These are phyloP conservation scores for Chlamydomonas sp. DNA, from an alignment of 139 green algal species.

Conservation along the genomic window DNA sequence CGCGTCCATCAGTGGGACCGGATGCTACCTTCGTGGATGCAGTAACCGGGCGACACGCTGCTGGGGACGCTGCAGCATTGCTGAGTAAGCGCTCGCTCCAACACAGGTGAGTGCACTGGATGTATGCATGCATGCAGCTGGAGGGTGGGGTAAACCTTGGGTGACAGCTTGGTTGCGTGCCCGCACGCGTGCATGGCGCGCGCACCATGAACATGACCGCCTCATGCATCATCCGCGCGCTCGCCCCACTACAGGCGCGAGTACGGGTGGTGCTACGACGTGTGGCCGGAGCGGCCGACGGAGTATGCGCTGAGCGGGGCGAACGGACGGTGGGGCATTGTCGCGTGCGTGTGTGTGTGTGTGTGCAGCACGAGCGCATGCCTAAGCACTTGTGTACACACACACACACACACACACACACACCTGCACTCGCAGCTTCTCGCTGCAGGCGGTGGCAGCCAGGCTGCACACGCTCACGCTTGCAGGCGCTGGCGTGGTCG, in stretches of 20 bases:
- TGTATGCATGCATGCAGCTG: background rate
- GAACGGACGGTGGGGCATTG: constrained; percentile 7
- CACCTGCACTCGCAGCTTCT: too few relatives aligned
- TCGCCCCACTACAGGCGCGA: background rate
- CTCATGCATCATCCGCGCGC: background rate
- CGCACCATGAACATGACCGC: background rate
- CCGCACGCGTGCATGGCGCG: background rate
- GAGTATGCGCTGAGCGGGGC: constrained; percentile 5
- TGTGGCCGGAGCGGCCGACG: constrained; percentile 9
- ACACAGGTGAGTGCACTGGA: background rate
- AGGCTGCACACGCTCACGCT: too few relatives aligned
- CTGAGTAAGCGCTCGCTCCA: background rate
- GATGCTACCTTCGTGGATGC: constrained; percentile 3
- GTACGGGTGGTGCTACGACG: constrained; percentile 8
- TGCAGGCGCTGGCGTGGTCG: too few relatives aligned
- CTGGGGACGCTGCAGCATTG: background rate
- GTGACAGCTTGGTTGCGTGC: background rate
- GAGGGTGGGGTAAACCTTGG: background rate
- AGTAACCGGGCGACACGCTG: constrained; percentile 1
- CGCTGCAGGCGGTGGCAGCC: too few relatives aligned
- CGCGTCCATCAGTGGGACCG: background rate
- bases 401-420: too few relatives aligned
- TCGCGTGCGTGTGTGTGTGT: too few relatives aligned
- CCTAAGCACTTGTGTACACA: too few relatives aligned
- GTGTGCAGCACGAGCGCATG: too few relatives aligned